These are phyloP conservation scores for Penicillium sp. DNA, from an alignment of 2,329 filamentous ascomycete species.

Conservation along the genomic window DNA sequence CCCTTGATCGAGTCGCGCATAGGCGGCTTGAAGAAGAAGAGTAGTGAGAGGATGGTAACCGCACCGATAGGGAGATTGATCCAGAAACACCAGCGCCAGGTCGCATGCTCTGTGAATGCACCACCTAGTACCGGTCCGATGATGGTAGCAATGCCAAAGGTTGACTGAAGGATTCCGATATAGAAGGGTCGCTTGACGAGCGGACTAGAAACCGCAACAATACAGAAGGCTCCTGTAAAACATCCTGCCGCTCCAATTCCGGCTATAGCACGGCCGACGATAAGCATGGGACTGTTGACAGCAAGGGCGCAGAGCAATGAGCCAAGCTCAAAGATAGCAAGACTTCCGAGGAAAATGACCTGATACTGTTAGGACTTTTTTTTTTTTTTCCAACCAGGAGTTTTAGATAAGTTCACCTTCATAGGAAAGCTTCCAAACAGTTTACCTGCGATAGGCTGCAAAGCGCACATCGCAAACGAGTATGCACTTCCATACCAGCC, in stretches of 20 bases:
- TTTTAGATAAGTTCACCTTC: not conserved
- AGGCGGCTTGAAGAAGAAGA: not conserved
- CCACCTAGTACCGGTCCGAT: not conserved
- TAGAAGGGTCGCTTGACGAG: not conserved
- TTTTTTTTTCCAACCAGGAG: accelerated
- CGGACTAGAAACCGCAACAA: not conserved
- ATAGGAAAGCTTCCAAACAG: not conserved
- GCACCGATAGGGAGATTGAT: not conserved
- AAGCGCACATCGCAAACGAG: not conserved
- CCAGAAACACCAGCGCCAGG: not conserved
- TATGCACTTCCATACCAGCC: not conserved
- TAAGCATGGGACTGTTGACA: not conserved
- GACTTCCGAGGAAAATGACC: not conserved
- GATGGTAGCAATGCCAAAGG: not conserved
- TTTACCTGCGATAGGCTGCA: not conserved
- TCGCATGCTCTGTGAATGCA: not conserved
- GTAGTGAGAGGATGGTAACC: not conserved
- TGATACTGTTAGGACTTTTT: not conserved
- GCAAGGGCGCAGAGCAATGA: not conserved
- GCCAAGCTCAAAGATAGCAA: not conserved
- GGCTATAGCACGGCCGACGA: not conserved
- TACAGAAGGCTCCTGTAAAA: not conserved
- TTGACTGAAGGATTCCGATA: not conserved
- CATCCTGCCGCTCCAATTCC: not conserved
- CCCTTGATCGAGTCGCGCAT: not conserved